Base-by-base conservation (phyloP, 2,329 filamentous ascomycete species). In the Lizonia empirigonia region DNA sequence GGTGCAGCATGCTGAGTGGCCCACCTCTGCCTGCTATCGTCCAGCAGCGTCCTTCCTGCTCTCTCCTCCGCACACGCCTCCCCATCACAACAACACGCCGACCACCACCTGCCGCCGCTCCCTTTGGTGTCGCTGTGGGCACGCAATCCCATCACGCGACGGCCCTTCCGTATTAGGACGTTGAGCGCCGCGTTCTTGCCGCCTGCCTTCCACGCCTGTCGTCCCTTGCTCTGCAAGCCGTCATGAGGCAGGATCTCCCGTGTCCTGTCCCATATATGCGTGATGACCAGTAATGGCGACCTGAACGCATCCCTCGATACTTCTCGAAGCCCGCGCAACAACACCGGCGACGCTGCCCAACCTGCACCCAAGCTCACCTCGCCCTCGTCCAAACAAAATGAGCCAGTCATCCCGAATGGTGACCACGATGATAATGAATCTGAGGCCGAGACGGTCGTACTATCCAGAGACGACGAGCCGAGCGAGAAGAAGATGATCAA, bases 361-460 rank as follows among this genome's bases (percentile, higher is more conserved):
- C 47, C 59, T 32, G 55, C 44, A 35, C 38, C 49, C 47, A 63
- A 56, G 40, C 36, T 60, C 26, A 19, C 62, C 47, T 62, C 61
- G 37, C 58, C 68, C n/a, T 52, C 58, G 6, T 24, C 56, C 24
- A 59, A 58, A 26, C 53, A 59, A 37, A 58, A 57, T 49, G 37
- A 18, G 37, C 44, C 53, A 15, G 45, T 44, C 47, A 45, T 60
- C 35, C 64, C 55, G 33, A 64, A 72, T 54, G 67, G 62, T 59
- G 52, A 67, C 55, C 53, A 62, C 47, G 70, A 75, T 51, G 73
- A 72, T 44, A 74, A 73, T 57, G 75, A 78, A 58, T 79, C 77
- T 13, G 78, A 80, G 65, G 78, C 78, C 42, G 78, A 80, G 67
- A 80, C 78, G 24, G 73, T 79, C 50, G 76, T 80, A 29, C 70